phyloP scores from a whole-genome alignment of 2,329 filamentous ascomycete species.

The Neophaeococcomyces mojaviensis region DNA sequence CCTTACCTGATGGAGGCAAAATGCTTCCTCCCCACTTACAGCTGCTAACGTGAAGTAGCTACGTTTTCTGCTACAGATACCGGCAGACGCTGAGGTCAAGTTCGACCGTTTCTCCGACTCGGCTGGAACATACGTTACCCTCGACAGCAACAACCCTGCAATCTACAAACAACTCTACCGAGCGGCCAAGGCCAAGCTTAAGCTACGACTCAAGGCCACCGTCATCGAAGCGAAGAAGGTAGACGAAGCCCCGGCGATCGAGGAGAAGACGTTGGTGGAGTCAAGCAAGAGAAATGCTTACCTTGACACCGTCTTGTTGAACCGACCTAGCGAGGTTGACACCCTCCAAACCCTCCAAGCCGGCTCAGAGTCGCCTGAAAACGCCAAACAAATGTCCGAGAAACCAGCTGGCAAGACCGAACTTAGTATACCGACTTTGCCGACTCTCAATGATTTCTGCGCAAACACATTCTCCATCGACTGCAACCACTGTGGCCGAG shows the following conservation, averaged over 20 bases:
- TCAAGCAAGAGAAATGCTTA: slow-evolving; percentile 29
- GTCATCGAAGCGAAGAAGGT: slow-evolving; percentile 28
- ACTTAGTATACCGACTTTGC: slow-evolving; percentile 27
- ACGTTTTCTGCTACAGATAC: slow-evolving; percentile 59
- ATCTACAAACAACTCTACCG: slow-evolving; percentile 97
- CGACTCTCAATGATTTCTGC: slow-evolving; percentile 29
- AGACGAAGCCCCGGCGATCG: slow-evolving; percentile 10
- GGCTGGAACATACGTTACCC: slow-evolving; percentile 67
- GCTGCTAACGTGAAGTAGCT: slow-evolving; percentile 47
- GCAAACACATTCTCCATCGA: slow-evolving; percentile 66
- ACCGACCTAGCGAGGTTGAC: slow-evolving; percentile 13
- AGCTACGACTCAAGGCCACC: slow-evolving; percentile 79
- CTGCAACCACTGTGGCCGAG: slow-evolving; percentile 81
- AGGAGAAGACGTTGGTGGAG: slow-evolving; percentile 12
- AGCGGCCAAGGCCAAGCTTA: slow-evolving; percentile 95
- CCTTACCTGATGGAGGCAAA: not conserved
- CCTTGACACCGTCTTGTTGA: slow-evolving; percentile 35
- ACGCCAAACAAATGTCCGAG: not conserved
- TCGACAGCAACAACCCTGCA: slow-evolving; percentile 67
- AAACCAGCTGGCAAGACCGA: not conserved
- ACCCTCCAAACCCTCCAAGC: slow-evolving; percentile 5
- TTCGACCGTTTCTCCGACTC: slow-evolving; percentile 97
- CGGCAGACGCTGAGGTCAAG: slow-evolving; percentile 52
- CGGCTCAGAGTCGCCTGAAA: not conserved
- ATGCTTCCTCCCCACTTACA: slow-evolving; percentile 4